Evolutionary conservation across 2,329 filamentous ascomycete genomes (phyloP), one percentile per base, ranked within the genome.

Genomic region (Apiospora arundinis): DNA sequence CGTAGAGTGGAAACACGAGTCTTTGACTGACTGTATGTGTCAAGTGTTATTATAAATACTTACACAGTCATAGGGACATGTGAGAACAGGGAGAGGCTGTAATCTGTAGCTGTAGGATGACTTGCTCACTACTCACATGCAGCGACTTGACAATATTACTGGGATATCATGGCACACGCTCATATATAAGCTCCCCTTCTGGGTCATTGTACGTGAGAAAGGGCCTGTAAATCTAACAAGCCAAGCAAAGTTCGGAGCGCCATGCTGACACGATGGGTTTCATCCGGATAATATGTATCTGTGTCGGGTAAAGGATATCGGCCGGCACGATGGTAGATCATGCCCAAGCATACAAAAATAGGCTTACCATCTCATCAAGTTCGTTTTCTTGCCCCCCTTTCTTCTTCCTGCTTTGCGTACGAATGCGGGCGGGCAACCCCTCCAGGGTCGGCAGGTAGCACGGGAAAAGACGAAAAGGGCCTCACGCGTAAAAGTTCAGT

Each of bases 281-380:
- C 56, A 40, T 63, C 56, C 56, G 56, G 56, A 63, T 63, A 63
- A 40, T 63, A 40, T 40, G 56, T 40, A 40, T 37, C 56, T 37
- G 56, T 28, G 49, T 63, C 28, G 56, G 56, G 9, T 18, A 7
- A 40, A 40, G 40, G 32, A 63, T 32, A 63, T 23, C 32, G 56
- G 28, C 18, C 32, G 56, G 32, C 28, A 63, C 56, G 28, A 63
- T 63, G 56, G n/a, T 23, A 18, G n/a, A 67, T 44, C 23, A 67
- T 18, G n/a, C 37, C 7, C n/a, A n/a, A 67, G 66, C n/a, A 44
- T 11, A 67, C 65, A 66, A 18, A 37, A 12, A 42, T 16, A n/a
- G 21, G 42, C 40, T 67, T 23, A 28, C 40, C 32, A 63, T 12
- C 18, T 11, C 12, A 18, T 40, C 37, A 21, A n/a, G 16, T 56